A percentile compares a stretch with the other conserved stretches of the same genome.
These are phyloP conservation scores for Aleurites moluccanus DNA, from an alignment of 441 rosid species.

Conservation along the genomic window DNA sequence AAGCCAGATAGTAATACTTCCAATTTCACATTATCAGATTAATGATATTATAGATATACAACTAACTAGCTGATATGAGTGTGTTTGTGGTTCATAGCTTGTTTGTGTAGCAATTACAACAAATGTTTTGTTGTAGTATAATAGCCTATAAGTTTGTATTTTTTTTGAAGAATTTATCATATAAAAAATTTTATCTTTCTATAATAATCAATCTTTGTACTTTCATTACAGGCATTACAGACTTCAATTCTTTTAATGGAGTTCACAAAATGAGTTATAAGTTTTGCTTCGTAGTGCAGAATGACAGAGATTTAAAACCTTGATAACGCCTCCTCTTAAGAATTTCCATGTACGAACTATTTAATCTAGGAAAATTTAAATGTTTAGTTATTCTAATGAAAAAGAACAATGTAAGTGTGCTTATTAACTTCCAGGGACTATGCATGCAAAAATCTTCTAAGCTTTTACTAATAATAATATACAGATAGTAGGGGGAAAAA, in stretches of 20 bases:
- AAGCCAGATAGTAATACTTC: not conserved
- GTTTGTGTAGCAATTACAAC: constrained; percentile 4
- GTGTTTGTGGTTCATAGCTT: constrained; percentile 16
- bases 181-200: too few relatives aligned
- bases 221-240: not conserved
- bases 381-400: too few relatives aligned
- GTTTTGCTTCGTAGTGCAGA: too few relatives aligned
- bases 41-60: constrained; percentile 16
- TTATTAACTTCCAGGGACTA: not conserved
- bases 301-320: too few relatives aligned
- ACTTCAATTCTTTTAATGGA: too few relatives aligned
- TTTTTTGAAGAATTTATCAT: not conserved
- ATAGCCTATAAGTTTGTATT: constrained; percentile 6
- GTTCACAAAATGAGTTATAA: too few relatives aligned
- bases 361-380: too few relatives aligned
- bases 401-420: not conserved
- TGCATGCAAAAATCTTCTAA: not conserved
- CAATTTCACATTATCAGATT: constrained; percentile 6
- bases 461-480: not conserved
- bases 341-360: too few relatives aligned
- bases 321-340: too few relatives aligned
- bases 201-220: not conserved
- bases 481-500: not conserved
- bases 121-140: constrained; percentile 25
- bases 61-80: constrained; percentile 27